Conservation (phyloP, 1,284 basidiomycete genomes). For the Coniferiporia weirii region DNA sequence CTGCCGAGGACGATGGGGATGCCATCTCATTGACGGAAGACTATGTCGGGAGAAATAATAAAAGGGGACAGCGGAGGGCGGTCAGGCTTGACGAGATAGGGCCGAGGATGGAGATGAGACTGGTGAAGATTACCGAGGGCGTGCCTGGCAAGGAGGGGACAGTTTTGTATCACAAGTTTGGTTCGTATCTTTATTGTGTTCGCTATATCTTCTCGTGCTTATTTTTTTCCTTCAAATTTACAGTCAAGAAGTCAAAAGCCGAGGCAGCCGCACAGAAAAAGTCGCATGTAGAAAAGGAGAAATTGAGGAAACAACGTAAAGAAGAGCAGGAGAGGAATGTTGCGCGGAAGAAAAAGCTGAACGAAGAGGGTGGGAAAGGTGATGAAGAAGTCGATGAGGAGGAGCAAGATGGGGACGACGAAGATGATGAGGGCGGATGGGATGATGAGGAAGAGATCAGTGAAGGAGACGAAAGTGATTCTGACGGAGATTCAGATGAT, state of each 20-base stretch:
- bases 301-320: constrained; percentile 67
- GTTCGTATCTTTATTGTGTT: constrained; percentile 40
- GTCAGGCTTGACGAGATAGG: constrained; percentile 93
- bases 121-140: constrained; percentile 96
- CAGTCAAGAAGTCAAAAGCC: constrained; percentile 81
- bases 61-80: constrained; percentile 85
- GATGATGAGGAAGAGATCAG: constrained; percentile 32
- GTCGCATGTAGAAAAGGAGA: constrained; percentile 72
- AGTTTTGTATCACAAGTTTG: constrained; percentile 89
- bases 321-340: constrained; percentile 90
- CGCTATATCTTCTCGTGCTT: not conserved
- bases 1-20: constrained; percentile 81
- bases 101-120: constrained; percentile 87
- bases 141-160: constrained; percentile 83
- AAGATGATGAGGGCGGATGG: constrained; percentile 34
- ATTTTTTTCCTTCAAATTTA: not conserved
- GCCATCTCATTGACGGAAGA: constrained; percentile 83
- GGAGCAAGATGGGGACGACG: constrained; percentile 40
- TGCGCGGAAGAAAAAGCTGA: constrained; percentile 61
- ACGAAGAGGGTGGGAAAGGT: constrained; percentile 23
- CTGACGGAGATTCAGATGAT: constrained; percentile 36
- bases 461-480: constrained; percentile 29
- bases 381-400: constrained; percentile 34
- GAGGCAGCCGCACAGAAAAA: constrained; percentile 63
- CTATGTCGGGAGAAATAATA: constrained; percentile 93